These are phyloP conservation scores for Brettanomyces anomalus DNA, from an alignment of 805 yeast genomes.

Conservation along the genomic window DNA sequence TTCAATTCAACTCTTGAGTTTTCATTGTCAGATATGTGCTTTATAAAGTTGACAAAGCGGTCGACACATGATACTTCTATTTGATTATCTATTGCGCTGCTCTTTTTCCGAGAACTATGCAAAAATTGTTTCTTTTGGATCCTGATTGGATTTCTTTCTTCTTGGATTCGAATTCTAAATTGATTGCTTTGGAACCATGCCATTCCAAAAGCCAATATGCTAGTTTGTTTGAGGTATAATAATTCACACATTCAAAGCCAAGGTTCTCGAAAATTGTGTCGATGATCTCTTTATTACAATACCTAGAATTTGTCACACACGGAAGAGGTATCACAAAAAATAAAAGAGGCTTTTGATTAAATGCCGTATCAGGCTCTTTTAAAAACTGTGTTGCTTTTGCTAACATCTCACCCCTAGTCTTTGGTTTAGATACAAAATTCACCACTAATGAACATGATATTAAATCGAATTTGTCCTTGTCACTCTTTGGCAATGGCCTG, in stretches of 20 bases:
- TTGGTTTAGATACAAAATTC: constrained; percentile 75
- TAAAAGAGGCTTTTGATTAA: constrained; percentile 28
- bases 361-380: constrained; percentile 19
- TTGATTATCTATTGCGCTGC: not conserved
- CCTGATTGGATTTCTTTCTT: constrained; percentile 53
- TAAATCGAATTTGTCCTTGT: constrained; percentile 44
- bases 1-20: no score
- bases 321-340: constrained; percentile 87
- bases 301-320: constrained; percentile 76
- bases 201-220: constrained; percentile 63
- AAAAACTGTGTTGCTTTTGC: constrained; percentile 49
- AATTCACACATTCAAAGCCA: constrained; percentile 45
- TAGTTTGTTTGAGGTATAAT: constrained; percentile 59
- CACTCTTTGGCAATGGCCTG: constrained; percentile 45
- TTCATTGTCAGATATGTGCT: no score
- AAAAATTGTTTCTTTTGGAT: constrained; percentile 58
- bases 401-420: constrained; percentile 72
- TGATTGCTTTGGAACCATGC: constrained; percentile 23
- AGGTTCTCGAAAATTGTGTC: constrained; percentile 38
- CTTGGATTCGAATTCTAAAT: constrained; percentile 11
- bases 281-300: constrained; percentile 30
- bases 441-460: constrained; percentile 81
- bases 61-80: not conserved
- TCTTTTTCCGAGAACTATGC: constrained; percentile 30
- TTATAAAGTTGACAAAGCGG: no score